phyloP scores from a whole-genome alignment of 2,329 filamentous ascomycete genomes.

The Pseudomassariella vexata region DNA sequence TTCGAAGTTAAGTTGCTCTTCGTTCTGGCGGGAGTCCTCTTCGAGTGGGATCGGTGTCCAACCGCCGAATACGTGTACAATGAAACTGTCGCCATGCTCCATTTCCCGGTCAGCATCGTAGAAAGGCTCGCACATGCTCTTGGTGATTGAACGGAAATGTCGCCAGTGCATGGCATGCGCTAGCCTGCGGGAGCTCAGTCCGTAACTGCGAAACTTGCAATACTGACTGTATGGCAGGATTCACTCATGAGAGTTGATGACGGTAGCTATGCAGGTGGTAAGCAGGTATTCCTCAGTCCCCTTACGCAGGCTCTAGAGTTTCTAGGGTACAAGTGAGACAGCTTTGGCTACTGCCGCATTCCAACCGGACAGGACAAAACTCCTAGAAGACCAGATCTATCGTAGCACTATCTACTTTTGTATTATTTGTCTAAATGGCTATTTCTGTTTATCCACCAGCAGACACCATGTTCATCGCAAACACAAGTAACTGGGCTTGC shows the following conservation, averaged over 20 bases:
- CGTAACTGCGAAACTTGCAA: too few relatives aligned
- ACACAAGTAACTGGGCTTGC: too few relatives aligned
- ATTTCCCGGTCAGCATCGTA: constrained; percentile 29
- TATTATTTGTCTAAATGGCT: too few relatives aligned
- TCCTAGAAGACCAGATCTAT: too few relatives aligned
- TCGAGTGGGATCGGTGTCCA: constrained; percentile 25
- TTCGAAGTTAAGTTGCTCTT: constrained; percentile 15
- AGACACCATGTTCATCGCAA: too few relatives aligned
- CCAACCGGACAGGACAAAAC: too few relatives aligned
- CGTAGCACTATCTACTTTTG: too few relatives aligned
- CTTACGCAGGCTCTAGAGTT: constrained; percentile 14
- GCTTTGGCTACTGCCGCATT: too few relatives aligned
- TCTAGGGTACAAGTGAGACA: too few relatives aligned
- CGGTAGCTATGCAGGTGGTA: constrained; percentile 26
- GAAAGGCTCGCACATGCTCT: constrained; percentile 23
- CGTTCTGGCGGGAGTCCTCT: constrained; percentile 7
- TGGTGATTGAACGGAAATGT: constrained; percentile 20
- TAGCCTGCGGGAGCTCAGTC: constrained; percentile 14
- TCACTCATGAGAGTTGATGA: constrained; percentile 28
- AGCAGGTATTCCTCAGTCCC: constrained; percentile 25
- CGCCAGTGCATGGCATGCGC: constrained; percentile 28
- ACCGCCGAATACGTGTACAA: constrained; percentile 27
- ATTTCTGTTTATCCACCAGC: too few relatives aligned
- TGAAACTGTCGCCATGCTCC: constrained; percentile 28
- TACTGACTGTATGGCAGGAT: constrained; percentile 4